Base-by-base conservation (phyloP, 1,139 yeast species). In the Pichia terricola region DNA sequence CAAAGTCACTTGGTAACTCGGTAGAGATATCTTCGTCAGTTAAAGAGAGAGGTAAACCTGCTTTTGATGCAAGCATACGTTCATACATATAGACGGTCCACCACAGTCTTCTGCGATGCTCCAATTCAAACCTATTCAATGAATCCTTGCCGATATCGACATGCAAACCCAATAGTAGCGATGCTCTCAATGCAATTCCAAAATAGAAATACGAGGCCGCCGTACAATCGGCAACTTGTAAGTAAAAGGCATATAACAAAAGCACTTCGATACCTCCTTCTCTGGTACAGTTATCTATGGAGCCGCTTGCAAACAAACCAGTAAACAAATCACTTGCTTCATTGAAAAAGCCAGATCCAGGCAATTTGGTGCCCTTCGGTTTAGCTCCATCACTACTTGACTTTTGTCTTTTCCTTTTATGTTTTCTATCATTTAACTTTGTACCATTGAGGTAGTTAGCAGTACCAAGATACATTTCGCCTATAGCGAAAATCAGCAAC, bases 81-180 rank as follows among this genome's bases (percentile, higher is more conserved):
- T 86, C 95, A 57, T 81, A 81, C 85, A 84, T 84, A 62, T 84
- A 85, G 9, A 85, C 89, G 0, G 95, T 84, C 95, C 95, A 86
- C 91, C 94, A 86, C 26, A 86, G 65, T 53, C 95, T 67, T 57
- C 95, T 69, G 52, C 94, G 67, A 60, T 86, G 95, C 53, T 86
- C 95, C 43, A 82, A 62, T 56, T 82, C 88, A 54, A 72, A 81
- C 42, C 85, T 63, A 45, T 79, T 71, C 43, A 82, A 58, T 31
- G 70, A 67, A 47, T 79, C 85, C 54, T 77, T 77, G 46, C 81
- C 88, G 5, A 87, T 81, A 63, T 83, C 91, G 2, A 82, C 91
- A 61, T 86, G 95, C 79, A 86, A 73, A 1, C 95, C 95, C 32
- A 84, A 63, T 37, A 83, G 75, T 45, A 85, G 66, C 2, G 91